Base-by-base conservation (phyloP, 169 alveolate species). In the Eimeria acervulina region DNA sequence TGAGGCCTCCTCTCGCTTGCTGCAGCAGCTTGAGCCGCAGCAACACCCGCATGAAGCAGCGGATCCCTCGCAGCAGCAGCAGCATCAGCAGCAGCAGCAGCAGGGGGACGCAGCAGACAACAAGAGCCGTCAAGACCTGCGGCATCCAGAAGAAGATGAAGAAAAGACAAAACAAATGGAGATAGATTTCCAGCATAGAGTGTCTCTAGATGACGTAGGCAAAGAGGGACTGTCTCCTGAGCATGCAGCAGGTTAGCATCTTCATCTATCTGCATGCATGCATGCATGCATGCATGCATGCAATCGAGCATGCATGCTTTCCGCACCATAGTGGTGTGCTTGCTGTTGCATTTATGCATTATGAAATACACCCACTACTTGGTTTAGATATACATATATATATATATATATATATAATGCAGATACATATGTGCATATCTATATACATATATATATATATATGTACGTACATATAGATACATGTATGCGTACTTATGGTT, bases 191-290 rank as follows among this genome's bases (percentile, higher is more conserved):
- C 80, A 88, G 51, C 44, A 47, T 59, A 68, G 80, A 96, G 17
- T 97, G 98, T 96, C 87, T 72, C 44, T 85, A 88, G 83, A 95
- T 97, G 76, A 96, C 97, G 91, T 68, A n/a, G 85, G 85, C 52
- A 89, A 89, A 55, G 74, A 89, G 12, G 95, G 95, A 72, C 68
- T 89, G 40, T 61, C 93, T 19, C 66, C 93, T n/a, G 93, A 87
- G 23, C 93, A 87, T 19, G 93, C 93, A 63, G 93, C 93, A 59
- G 93, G 93, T 87, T 63, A 87, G 80, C 91, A 28, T 33, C 44
- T 70, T 3, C 28, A 13, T 70, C 40, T 13, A 26, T 0, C 26
- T 19, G 1, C 0, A 10, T 28, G 76, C 40, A 31, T 31, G 42
- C 42, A 4, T 31, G 76, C 21, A 59, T 59, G 26, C 31, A 15